Evolutionary conservation across 2,329 filamentous ascomycete species (phyloP).

Genomic region (Epichloe sibirici): DNA sequence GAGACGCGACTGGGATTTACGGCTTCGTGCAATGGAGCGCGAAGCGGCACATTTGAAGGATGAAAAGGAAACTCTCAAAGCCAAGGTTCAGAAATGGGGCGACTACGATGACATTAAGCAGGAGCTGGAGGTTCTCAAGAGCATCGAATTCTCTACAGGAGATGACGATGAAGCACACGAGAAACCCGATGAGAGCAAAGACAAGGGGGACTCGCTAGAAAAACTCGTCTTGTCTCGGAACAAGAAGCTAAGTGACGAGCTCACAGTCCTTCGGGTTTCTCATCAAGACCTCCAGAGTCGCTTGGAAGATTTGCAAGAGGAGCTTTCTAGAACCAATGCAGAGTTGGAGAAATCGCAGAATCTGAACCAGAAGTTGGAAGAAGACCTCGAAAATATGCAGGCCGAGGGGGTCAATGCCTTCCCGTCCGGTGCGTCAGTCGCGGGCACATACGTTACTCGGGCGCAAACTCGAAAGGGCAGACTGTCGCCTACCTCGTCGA

Average conservation of each 20-base stretch:
- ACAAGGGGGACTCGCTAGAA: slow-evolving; percentile 69
- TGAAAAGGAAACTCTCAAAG: slow-evolving; percentile 68
- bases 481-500: slow-evolving; percentile 88
- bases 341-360: slow-evolving; percentile 77
- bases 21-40: slow-evolving; percentile 66
- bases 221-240: slow-evolving; percentile 85
- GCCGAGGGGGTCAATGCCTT: slow-evolving; percentile 73
- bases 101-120: slow-evolving; percentile 96
- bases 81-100: slow-evolving; percentile 75
- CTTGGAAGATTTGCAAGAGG: slow-evolving; percentile 69
- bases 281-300: slow-evolving; percentile 82
- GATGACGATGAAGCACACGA: slow-evolving; percentile 59
- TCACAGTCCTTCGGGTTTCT: slow-evolving; percentile 84
- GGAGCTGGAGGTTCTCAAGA: slow-evolving; percentile 92
- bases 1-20: slow-evolving; percentile 63
- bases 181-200: slow-evolving; percentile 21
- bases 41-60: slow-evolving; percentile 62
- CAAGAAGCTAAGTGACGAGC: slow-evolving; percentile 90
- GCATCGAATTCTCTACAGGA: slow-evolving; percentile 89
- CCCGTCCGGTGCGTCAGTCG: slow-evolving; percentile 82
- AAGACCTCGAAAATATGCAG: slow-evolving; percentile 79
- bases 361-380: slow-evolving; percentile 80
- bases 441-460: slow-evolving; percentile 70
- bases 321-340: slow-evolving; percentile 68
- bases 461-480: slow-evolving; percentile 52